phyloP scores from a whole-genome alignment of 140 eudicot species.

The Anethum foeniculum region DNA sequence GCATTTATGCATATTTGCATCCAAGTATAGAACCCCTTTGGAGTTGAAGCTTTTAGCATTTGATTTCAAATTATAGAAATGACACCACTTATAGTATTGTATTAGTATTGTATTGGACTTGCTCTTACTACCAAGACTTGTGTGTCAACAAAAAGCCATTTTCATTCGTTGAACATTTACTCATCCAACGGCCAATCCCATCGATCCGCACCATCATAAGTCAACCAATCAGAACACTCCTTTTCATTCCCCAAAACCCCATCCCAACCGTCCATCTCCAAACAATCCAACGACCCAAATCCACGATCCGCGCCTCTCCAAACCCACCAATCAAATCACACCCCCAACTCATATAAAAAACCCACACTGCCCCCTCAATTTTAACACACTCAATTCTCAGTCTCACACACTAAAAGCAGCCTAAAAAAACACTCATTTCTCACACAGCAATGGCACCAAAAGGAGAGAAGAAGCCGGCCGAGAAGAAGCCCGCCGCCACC shows the following conservation, averaged over 20 bases:
- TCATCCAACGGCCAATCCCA: background rate
- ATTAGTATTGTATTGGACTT: too few species aligned
- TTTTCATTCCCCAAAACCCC: background rate
- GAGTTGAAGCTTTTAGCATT: too few species aligned
- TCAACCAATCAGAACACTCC: background rate
- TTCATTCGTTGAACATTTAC: background rate
- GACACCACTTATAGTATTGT: too few species aligned
- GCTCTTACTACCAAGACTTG: too few species aligned
- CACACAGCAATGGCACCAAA: constrained; percentile 1
- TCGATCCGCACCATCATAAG: background rate
- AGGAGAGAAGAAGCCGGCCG: constrained; percentile 5
- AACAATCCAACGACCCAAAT: background rate
- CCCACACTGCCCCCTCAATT: background rate
- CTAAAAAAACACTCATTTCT: background rate
- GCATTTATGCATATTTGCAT: too few species aligned
- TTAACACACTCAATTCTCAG: too few species aligned
- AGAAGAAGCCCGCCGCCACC: constrained; percentile 10
- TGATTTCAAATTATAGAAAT: too few species aligned
- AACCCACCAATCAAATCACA: constrained; percentile 5
- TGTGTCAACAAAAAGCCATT: too few species aligned
- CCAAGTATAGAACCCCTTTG: too few species aligned
- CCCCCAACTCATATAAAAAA: background rate
- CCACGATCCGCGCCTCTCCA: background rate
- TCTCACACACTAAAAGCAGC: background rate
- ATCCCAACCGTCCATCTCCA: background rate